phyloP scores from a whole-genome alignment of 106 monocot species.

The Apostasia shenzhenica region DNA sequence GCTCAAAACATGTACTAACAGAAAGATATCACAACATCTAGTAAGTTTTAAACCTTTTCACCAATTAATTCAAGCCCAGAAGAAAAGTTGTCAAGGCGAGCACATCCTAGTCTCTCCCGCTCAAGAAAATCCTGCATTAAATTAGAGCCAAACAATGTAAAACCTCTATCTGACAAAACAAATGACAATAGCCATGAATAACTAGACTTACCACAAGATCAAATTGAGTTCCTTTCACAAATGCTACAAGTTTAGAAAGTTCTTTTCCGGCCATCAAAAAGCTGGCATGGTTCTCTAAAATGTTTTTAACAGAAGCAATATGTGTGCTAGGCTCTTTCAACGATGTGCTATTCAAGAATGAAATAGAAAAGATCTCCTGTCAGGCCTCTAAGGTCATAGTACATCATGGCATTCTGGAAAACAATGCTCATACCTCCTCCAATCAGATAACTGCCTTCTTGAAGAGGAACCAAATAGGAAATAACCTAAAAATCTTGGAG shows the following conservation, averaged over 20 bases:
- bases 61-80: constrained; percentile 94
- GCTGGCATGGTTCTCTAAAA: constrained; percentile 93
- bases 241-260: constrained; percentile 97
- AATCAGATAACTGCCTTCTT: constrained; percentile 66
- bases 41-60: constrained; percentile 59
- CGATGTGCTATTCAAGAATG: constrained; percentile 46
- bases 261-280: constrained; percentile 98
- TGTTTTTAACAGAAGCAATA: constrained; percentile 92
- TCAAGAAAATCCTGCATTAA: constrained; percentile 87
- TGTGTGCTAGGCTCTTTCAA: constrained; percentile 88
- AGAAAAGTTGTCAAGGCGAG: constrained; percentile 92
- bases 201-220: constrained; percentile 78
- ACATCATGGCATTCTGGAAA: background rate
- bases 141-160: constrained; percentile 4
- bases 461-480: constrained; percentile 68
- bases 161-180: background rate
- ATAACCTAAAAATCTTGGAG: constrained; percentile 90
- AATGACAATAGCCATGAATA: constrained; percentile 7
- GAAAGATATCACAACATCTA: constrained; percentile 2
- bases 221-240: constrained; percentile 99
- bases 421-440: constrained; percentile 50
- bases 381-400: no score
- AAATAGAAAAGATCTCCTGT: background rate
- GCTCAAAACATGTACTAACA: background rate
- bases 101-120: constrained; percentile 81